Evolutionary conservation across 129 eudicot genomes (phyloP), one percentile per base, ranked within the genome.

Genomic region (Sambucus nigra): DNA sequence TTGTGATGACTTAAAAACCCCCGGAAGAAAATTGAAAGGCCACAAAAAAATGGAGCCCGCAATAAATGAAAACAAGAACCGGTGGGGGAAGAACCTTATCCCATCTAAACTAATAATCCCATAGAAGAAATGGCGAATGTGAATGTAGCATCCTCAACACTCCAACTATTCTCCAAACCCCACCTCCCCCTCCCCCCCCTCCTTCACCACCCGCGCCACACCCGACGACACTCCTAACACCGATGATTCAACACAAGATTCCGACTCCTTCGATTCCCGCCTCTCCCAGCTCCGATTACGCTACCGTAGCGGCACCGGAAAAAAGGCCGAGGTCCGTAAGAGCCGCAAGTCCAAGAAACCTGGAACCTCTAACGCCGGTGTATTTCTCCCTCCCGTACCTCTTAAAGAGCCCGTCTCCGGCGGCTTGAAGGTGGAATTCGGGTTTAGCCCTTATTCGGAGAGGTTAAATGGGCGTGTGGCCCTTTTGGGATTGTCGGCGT

Each of bases 391-490:
- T 16, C 93, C 93, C 21, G 88, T 89, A 53, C 73, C 93, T 1
- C 70, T 89, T 16, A 84, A 85, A 48, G 93, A 89, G 53, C 86
- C 97, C 9, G 68, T 44, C 0, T 89, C 97, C 6, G 88, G 78
- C 26, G 95, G 95, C 7, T 0, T 89, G 67, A 73, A 76, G 47
- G 97, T 89, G 74, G 97, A 89, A 12, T 89, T 89, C 77, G 97
- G 97, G 77, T 89, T 89, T 52, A 84, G 71, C 51, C 93, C 88
- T 60, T 89, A 75, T 71, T 84, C 97, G 54, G 97, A 89, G 67
- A 69, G 80, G 73, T 71, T 74, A 11, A 89, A 89, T 21, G 97
- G 97, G 29, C 74, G 95, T 53, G 63, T 79, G 17, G 95, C 97
- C 33, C 46, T 65, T 27, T 78, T 89, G 27, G 97, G 97, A 29